Base-by-base conservation (phyloP, 805 yeast genomes). In the Lipomyces lipofer region DNA sequence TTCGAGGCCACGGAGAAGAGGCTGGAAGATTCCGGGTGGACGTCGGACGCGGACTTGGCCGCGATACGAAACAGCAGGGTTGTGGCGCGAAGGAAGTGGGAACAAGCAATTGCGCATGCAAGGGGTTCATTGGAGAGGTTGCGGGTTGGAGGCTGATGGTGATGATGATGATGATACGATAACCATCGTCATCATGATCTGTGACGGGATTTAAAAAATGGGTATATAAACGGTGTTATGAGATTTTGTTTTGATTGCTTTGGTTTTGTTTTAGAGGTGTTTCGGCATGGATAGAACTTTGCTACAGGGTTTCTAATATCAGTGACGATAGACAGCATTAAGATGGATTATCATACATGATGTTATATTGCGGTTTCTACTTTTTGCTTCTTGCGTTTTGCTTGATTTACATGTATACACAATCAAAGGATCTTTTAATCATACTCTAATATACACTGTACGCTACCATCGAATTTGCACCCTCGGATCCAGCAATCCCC, bases 401-500 rank as follows among this genome's bases (percentile, higher is more conserved):
- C 19, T 8, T 38, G 6, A 46, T 39, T 10, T 46, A n/a, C 27
- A 43, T 17, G 7, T 38, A n/a, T n/a, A n/a, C n/a, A n/a, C n/a
- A n/a, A n/a, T n/a, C n/a, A n/a, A n/a, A n/a, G n/a, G n/a, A n/a
- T n/a, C n/a, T n/a, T n/a, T n/a, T n/a, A n/a, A n/a, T n/a, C n/a
- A 10, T 29, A n/a, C 3, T 29, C 33, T 17, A 19, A 36, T 36
- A 36, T 42, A 21, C 24, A 45, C 4, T 7, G 25, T 45, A 19
- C 13, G 21, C 27, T 45, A 9, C 8, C 15, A 6, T 19, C 59
- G 40, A 21, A 57, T 33, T 22, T 54, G 61, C 13, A 58, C 62
- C 21, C 62, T 25, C 2, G 62, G 58, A 51, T 58, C 62, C 12
- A 58, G 48, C 22, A 58, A n/a, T n/a, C 49, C 48, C 5, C 62